Evolutionary conservation across 2,329 filamentous ascomycete species (phyloP).

Genomic region (Aureobasidium lini): DNA sequence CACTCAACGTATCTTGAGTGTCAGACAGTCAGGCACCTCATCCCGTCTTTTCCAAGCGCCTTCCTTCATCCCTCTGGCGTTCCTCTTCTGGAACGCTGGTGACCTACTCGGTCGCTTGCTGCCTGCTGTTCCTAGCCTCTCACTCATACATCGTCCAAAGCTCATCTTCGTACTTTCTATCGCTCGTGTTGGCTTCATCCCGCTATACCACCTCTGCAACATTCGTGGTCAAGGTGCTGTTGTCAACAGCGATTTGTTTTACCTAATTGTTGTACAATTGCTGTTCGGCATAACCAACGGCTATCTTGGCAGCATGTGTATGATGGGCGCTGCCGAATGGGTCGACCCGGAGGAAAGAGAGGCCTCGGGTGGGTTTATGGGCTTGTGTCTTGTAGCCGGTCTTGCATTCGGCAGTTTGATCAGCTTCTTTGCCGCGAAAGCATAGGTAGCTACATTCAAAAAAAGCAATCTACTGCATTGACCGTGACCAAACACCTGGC

Average conservation of each 20-base stretch:
- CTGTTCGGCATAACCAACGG: conserved; percentile 81
- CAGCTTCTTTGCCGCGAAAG: conserved; percentile 64
- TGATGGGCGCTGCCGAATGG: conserved; percentile 82
- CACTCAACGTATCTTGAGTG: conserved; percentile 49
- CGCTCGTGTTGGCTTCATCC: conserved; percentile 63
- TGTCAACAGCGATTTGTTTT: conserved; percentile 78
- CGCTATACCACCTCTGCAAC: conserved; percentile 86
- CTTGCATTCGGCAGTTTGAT: conserved; percentile 78
- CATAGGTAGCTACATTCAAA: conserved; percentile 10
- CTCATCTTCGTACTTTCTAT: conserved; percentile 62
- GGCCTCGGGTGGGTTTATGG: conserved; percentile 91
- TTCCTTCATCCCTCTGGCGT: conserved; percentile 81
- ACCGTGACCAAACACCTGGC: too few species aligned
- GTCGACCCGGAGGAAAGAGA: conserved; percentile 78
- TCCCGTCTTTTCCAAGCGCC: conserved; percentile 59
- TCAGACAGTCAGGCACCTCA: conserved; percentile 36
- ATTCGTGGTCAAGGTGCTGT: conserved; percentile 66
- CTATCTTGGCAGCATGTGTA: conserved; percentile 76
- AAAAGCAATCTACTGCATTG: neutral
- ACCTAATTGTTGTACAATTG: conserved; percentile 74
- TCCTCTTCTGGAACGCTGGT: conserved; percentile 89
- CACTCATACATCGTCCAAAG: conserved; percentile 54
- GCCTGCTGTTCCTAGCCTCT: conserved; percentile 51
- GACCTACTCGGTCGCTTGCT: conserved; percentile 71
- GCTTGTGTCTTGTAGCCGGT: conserved; percentile 76